Percentiles rank a stretch among this genome's conserved stretches.
phyloP scores from a whole-genome alignment of 1,139 yeast species.

The Chernovozyma aurita region DNA sequence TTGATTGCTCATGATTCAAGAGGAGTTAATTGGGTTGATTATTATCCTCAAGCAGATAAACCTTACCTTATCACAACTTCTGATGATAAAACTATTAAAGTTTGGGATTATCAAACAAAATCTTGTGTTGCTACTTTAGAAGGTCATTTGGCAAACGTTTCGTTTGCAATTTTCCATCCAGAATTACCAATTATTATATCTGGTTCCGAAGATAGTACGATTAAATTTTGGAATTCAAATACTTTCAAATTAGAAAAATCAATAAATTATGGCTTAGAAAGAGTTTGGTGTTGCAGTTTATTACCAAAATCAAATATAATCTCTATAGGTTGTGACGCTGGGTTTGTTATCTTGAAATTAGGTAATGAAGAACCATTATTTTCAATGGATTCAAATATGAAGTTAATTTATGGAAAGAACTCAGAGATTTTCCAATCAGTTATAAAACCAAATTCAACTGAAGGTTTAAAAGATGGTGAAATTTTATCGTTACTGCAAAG shows the following conservation, averaged over 20 bases:
- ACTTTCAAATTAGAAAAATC: conserved; percentile 87
- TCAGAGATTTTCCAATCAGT: conserved; percentile 85
- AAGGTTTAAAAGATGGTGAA: conserved; percentile 77
- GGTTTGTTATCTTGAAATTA: conserved; percentile 77
- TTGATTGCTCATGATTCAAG: conserved; percentile 85
- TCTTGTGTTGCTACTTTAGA: conserved; percentile 90
- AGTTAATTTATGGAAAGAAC: conserved; percentile 85
- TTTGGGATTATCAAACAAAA: conserved; percentile 98
- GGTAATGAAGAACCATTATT: conserved; percentile 94
- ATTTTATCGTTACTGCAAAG: conserved; percentile 69
- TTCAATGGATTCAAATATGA: conserved; percentile 91
- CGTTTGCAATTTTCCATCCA: conserved; percentile 96
- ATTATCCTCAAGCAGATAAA: conserved; percentile 94
- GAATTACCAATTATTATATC: conserved; percentile 84
- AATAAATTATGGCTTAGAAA: conserved; percentile 83
- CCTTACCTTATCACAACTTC: conserved; percentile 92
- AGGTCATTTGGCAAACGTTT: conserved; percentile 91
- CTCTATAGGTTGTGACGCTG: conserved; percentile 94
- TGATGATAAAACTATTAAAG: conserved; percentile 84
- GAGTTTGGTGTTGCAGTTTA: conserved; percentile 93
- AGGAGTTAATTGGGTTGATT: conserved; percentile 94
- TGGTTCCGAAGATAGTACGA: conserved; percentile 80
- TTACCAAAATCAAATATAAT: conserved; percentile 74
- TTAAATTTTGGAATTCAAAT: conserved; percentile 75
- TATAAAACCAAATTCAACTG: conserved; percentile 63